phyloP scores from a whole-genome alignment of 495 filamentous ascomycete species.

The Aspergillus sparsus region DNA sequence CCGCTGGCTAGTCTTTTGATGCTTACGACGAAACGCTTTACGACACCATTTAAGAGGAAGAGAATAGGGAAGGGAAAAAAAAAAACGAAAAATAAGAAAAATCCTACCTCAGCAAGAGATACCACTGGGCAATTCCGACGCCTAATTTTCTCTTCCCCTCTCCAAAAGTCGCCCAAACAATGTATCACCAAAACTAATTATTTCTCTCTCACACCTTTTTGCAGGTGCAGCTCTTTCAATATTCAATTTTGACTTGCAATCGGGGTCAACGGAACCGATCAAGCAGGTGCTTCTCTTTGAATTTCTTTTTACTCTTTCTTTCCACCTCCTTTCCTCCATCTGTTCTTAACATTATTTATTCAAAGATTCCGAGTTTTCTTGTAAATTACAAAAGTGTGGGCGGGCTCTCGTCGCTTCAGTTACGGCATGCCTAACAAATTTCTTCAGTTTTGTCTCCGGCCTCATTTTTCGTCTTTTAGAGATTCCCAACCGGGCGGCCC shows the following conservation, averaged over 20 bases:
- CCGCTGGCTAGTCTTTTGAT: slow-evolving; percentile 7
- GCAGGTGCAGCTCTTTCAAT: slow-evolving; percentile 2
- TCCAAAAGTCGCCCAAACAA: background rate
- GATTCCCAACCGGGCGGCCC: slow-evolving; percentile 12
- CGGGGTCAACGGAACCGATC: slow-evolving; percentile 3
- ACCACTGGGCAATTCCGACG: background rate
- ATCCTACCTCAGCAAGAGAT: background rate
- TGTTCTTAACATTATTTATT: slow-evolving; percentile 12
- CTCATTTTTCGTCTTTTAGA: slow-evolving; percentile 14
- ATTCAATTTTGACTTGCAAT: slow-evolving; percentile 3
- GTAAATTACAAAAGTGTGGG: slow-evolving; percentile 52
- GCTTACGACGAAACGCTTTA: slow-evolving; percentile 41
- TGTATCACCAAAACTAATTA: slow-evolving; percentile 3
- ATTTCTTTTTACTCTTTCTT: background rate
- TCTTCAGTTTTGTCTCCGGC: slow-evolving; percentile 13
- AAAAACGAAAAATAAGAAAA: too few species aligned
- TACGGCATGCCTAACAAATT: slow-evolving; percentile 5
- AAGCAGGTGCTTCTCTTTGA: slow-evolving; percentile 1
- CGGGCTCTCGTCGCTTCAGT: slow-evolving; percentile 34
- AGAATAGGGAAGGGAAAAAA: background rate
- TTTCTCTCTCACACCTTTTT: background rate
- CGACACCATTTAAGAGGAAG: slow-evolving; percentile 12
- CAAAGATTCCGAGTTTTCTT: slow-evolving; percentile 22
- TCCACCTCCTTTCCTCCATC: background rate
- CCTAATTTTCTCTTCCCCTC: background rate